Evolutionary conservation across 2,329 filamentous ascomycete species (phyloP), one percentile per base, ranked within the genome.

Genomic region (Pseudogymnoascus sp.): DNA sequence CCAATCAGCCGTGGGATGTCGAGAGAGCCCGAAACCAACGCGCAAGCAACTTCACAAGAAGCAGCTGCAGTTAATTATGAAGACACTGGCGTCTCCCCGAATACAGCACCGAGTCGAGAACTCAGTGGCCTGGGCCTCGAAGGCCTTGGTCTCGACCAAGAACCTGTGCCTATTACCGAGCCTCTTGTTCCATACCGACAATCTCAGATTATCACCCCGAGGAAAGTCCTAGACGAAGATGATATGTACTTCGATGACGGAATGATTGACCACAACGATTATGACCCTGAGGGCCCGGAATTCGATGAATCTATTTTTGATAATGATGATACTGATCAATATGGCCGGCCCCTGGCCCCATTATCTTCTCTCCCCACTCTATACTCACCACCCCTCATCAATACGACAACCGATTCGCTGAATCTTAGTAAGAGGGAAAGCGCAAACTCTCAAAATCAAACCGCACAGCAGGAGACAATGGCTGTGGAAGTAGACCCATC

Each of bases 221-320:
- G 11, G 50, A 56, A 56, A 21, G 17, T 33, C 17, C 65, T 73
- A 31, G 74, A 76, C 60, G 80, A 84, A 35, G 85, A 88, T 67
- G 88, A 90, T 66, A 76, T 90, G 31, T 90, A 90, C 72, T 91
- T 88, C 70, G 86, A 89, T 66, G 85, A 86, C 70, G 87, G 86
- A 2, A 71, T 79, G 7, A 78, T 77, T 63, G 77, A 79, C 60
- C 76, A 80, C 2, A 78, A 81, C 64, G 80, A 79, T 17, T 68
- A 71, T 19, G 71, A 69, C 7, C 70, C 73, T 4, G 83, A 87
- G 29, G 79, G 79, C 1, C 77, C 78, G 0, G 78, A 82, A 1
- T 90, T 91, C 71, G 88, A 91, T 65, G 88, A 91, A 72, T 88
- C 86, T 5, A 81, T 90, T 13, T 91, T 91, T 70, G 88, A 91